phyloP scores from a whole-genome alignment of 2,329 filamentous ascomycete genomes.

The Neonectria faginata region DNA sequence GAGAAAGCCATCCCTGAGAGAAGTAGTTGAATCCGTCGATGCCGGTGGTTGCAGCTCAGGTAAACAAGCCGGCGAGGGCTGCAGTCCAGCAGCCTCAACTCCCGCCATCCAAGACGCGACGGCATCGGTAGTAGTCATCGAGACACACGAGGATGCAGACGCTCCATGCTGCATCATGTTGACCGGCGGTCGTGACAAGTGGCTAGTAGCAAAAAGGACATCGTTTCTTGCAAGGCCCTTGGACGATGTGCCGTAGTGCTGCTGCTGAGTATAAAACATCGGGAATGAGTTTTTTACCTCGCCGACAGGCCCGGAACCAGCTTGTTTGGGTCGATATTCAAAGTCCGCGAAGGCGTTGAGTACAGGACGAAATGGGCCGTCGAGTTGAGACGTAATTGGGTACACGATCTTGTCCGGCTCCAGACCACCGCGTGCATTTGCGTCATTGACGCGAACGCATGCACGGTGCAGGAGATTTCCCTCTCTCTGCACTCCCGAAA shows the following conservation, averaged over 20 bases:
- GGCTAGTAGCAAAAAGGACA: too few relatives aligned
- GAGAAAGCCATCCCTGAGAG: not conserved
- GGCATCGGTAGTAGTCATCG: conserved; percentile 4
- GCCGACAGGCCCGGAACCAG: conserved; percentile 11
- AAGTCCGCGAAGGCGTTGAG: conserved; percentile 36
- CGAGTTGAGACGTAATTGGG: not conserved
- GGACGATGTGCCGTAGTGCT: not conserved
- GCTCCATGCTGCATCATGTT: not conserved
- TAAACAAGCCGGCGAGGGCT: not conserved
- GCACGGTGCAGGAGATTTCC: conserved; percentile 34
- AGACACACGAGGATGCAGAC: not conserved
- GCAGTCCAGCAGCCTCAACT: not conserved
- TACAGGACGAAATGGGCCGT: not conserved
- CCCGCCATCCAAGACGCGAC: conserved; percentile 14
- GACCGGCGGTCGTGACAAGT: not conserved
- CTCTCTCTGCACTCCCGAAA: conserved; percentile 20
- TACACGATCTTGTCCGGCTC: conserved; percentile 29
- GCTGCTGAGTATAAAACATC: not conserved
- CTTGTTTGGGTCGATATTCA: conserved; percentile 32
- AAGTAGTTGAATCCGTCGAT: not conserved
- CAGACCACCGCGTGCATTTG: conserved; percentile 17
- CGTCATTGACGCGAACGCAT: conserved; percentile 35
- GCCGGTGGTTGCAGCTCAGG: not conserved
- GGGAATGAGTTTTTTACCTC: not conserved
- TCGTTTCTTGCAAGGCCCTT: not conserved